Evolutionary conservation across 169 alveolate genomes (phyloP).

Genomic region (Eimeria tenella): DNA sequence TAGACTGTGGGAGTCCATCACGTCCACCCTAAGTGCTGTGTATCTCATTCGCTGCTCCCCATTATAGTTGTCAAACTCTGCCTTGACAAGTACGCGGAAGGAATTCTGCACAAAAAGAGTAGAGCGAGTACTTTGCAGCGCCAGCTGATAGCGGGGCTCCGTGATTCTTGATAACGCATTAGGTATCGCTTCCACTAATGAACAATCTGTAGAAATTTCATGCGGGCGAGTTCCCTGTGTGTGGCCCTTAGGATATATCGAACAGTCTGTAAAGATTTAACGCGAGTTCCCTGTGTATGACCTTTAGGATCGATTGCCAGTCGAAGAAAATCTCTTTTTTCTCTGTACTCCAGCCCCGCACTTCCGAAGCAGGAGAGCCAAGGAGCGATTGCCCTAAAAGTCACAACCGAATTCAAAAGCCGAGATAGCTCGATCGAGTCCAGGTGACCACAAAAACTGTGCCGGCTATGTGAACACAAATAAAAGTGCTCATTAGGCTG

Average conservation of each 20-base stretch:
- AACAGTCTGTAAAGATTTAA: background rate
- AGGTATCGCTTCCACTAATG: background rate
- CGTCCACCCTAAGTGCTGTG: conserved; percentile 61
- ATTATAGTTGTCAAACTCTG: conserved; percentile 49
- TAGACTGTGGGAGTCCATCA: conserved; percentile 45
- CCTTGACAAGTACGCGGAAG: conserved; percentile 47
- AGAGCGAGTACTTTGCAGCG: too few relatives aligned
- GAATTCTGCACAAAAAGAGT: background rate
- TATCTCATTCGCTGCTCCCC: conserved; percentile 66
- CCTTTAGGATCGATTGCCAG: conserved; percentile 56
- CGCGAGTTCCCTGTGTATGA: background rate
- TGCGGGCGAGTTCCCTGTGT: background rate
- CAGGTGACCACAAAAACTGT: background rate
- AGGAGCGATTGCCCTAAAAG: conserved; percentile 51
- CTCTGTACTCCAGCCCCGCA: conserved; percentile 57
- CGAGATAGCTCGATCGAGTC: background rate
- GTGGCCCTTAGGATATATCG: background rate
- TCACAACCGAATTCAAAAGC: background rate
- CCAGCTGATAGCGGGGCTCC: too few relatives aligned
- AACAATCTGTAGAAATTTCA: background rate
- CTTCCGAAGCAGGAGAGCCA: conserved; percentile 68
- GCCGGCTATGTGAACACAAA: background rate
- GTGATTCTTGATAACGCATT: too few relatives aligned
- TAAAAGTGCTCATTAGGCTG: background rate
- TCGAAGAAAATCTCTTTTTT: conserved; percentile 64